Conservation (phyloP, 1,139 yeast genomes). For the Kodamaea alishanica region DNA sequence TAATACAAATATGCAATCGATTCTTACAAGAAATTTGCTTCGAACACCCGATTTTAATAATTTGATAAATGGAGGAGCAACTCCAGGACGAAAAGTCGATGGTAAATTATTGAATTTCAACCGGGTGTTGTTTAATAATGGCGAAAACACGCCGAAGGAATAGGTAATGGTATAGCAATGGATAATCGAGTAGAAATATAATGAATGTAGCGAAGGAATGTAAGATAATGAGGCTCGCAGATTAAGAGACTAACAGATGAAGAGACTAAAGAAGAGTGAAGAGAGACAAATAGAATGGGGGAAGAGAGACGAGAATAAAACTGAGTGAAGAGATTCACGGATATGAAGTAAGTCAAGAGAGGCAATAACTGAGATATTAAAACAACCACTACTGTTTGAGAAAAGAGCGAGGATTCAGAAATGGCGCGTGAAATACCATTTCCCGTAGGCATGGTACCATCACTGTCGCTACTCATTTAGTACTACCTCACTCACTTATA, state of each 20-base stretch:
- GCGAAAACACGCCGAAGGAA: conserved; percentile 11
- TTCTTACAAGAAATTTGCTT: conserved; percentile 27
- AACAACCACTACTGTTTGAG: too few species aligned
- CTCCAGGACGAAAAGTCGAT: conserved; percentile 29
- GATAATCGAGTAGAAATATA: not conserved
- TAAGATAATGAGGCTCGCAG: conserved; percentile 1
- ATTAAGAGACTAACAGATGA: not conserved
- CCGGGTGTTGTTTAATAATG: conserved; percentile 29
- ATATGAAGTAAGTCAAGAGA: too few species aligned
- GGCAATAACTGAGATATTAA: too few species aligned
- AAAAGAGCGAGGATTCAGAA: too few species aligned
- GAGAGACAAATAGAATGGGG: too few species aligned
- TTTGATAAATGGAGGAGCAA: conserved; percentile 19
- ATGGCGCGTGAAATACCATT: too few species aligned
- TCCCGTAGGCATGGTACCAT: too few species aligned
- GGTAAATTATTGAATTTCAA: conserved; percentile 47
- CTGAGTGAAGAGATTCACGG: too few species aligned
- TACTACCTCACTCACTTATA: too few species aligned
- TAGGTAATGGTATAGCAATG: conserved; percentile 1
- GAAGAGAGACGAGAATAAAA: too few species aligned
- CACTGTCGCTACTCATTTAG: too few species aligned
- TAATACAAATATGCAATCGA: conserved; percentile 11
- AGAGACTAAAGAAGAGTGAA: too few species aligned
- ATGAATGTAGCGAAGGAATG: not conserved
- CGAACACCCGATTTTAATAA: conserved; percentile 44